Conservation (phyloP, 2,329 filamentous ascomycete species). For the Diaporthe sp. region DNA sequence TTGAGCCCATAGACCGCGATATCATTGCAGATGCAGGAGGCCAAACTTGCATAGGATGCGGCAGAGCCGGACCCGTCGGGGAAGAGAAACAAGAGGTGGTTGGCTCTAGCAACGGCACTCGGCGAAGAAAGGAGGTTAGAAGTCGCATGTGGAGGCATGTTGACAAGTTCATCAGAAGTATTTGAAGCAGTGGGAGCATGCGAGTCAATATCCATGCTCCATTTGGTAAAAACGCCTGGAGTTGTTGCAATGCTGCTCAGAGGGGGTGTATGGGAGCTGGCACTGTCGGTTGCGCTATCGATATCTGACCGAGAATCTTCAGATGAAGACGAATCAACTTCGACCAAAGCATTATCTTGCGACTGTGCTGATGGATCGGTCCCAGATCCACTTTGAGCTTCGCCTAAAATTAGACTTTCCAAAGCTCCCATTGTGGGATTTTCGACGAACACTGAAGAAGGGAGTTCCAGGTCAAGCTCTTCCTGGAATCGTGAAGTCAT, state of each 20-base stretch:
- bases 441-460: constrained; percentile 2
- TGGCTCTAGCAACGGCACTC: neutral
- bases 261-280: neutral
- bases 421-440: constrained; percentile 6
- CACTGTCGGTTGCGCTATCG: neutral
- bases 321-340: neutral
- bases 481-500: constrained; percentile 26
- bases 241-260: constrained; percentile 19
- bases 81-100: constrained; percentile 26
- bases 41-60: constrained; percentile 6
- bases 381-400: neutral
- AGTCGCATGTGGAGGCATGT: neutral
- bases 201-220: neutral
- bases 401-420: neutral
- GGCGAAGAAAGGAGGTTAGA: neutral
- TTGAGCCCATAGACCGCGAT: constrained; percentile 14
- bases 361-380: neutral
- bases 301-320: neutral
- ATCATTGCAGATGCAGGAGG: neutral
- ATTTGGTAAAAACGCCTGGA: neutral
- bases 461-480: constrained; percentile 6
- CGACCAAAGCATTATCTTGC: neutral
- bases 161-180: neutral
- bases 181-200: neutral
- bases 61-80: constrained; percentile 32